Percentiles rank a stretch among this genome's conserved stretches.
Evolutionary conservation across 2,329 filamentous ascomycete species (phyloP).

Genomic region (Epichloe hybrida): DNA sequence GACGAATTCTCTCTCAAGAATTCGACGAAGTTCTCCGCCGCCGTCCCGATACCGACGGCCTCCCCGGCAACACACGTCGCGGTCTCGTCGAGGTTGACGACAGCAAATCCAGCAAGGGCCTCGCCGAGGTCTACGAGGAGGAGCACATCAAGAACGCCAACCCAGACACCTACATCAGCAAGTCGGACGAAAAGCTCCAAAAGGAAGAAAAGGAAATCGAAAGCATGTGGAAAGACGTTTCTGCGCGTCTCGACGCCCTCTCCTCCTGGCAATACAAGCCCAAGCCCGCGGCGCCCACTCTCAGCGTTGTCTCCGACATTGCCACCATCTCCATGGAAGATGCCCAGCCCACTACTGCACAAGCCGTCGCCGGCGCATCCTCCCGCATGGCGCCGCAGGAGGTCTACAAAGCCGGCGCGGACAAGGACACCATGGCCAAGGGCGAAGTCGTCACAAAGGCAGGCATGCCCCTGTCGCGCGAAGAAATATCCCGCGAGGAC

Average conservation of each 20-base stretch:
- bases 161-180: conserved; percentile 65
- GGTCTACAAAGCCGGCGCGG: conserved; percentile 71
- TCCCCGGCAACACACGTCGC: conserved; percentile 47
- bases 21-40: conserved; percentile 86
- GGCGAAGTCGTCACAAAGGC: conserved; percentile 67
- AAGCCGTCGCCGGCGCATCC: conserved; percentile 52
- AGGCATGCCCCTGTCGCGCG: conserved; percentile 62
- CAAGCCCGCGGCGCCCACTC: conserved; percentile 63
- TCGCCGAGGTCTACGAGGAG: conserved; percentile 89
- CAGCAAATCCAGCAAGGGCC: conserved; percentile 69
- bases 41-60: conserved; percentile 58
- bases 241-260: conserved; percentile 70
- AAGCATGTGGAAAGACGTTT: conserved; percentile 69
- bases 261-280: conserved; percentile 94
- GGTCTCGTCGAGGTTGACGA: conserved; percentile 75
- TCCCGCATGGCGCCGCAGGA: conserved; percentile 88
- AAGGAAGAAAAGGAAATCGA: conserved; percentile 76
- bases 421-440: conserved; percentile 47
- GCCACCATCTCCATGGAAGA: conserved; percentile 94
- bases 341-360: conserved; percentile 71
- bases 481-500: conserved; percentile 82
- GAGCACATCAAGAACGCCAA: conserved; percentile 71
- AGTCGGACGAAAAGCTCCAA: conserved; percentile 67
- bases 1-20: conserved; percentile 75
- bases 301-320: conserved; percentile 81